Evolutionary conservation across 805 yeast species (phyloP).

Genomic region (Wickerhamiella domercqiae): DNA sequence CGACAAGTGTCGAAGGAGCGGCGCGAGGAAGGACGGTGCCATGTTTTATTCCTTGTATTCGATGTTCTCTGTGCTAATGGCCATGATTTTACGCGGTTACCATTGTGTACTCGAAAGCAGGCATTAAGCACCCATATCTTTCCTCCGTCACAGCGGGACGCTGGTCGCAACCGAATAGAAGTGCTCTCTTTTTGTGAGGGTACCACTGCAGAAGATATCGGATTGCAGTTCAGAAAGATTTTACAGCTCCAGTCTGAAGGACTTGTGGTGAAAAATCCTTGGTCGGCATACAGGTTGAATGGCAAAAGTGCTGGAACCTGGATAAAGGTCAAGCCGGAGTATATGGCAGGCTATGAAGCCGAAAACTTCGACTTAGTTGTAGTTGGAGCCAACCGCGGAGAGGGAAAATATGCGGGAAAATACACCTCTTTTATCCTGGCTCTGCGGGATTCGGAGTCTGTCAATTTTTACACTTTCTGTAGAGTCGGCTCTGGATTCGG

Average conservation of each 20-base stretch:
- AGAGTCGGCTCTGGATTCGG: conserved; percentile 76
- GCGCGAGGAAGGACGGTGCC: conserved; percentile 16
- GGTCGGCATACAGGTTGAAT: conserved; percentile 45
- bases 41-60: conserved; percentile 35
- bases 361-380: conserved; percentile 69
- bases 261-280: conserved; percentile 52
- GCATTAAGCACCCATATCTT: conserved; percentile 34
- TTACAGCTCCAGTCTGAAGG: conserved; percentile 63
- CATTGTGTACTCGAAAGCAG: conserved; percentile 41
- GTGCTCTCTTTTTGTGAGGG: conserved; percentile 27
- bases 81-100: conserved; percentile 35
- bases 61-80: conserved; percentile 66
- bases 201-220: conserved; percentile 36
- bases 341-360: conserved; percentile 60
- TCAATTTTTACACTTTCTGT: conserved; percentile 49
- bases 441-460: conserved; percentile 30
- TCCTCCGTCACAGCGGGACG: conserved; percentile 20
- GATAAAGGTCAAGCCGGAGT: conserved; percentile 87
- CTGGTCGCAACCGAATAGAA: conserved; percentile 12
- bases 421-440: conserved; percentile 58
- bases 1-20: conserved; percentile 54
- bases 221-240: conserved; percentile 38
- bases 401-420: conserved; percentile 31
- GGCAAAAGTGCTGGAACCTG: conserved; percentile 43
- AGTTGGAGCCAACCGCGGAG: conserved; percentile 63